A percentile compares a stretch with the other conserved stretches of the same genome.
Conservation (phyloP, 2,329 filamentous ascomycete genomes). For the Celoporthe dispersa region DNA sequence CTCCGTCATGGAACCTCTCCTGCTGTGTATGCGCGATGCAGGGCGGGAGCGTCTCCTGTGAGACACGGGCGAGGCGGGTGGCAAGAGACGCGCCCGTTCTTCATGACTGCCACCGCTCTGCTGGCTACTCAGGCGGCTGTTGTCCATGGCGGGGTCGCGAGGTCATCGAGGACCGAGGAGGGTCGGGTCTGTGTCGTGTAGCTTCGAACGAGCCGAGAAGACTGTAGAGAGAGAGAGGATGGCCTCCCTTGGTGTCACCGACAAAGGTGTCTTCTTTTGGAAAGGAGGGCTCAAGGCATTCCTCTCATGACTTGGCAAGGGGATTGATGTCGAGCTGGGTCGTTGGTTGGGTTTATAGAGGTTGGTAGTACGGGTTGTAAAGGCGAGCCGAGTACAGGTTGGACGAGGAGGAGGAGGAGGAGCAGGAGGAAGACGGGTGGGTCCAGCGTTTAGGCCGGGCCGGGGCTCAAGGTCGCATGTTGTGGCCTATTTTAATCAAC, state of each 20-base stretch:
- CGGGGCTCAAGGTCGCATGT: not conserved
- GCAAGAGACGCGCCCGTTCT: conserved; percentile 16
- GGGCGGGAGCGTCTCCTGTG: conserved; percentile 28
- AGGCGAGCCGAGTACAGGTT: not conserved
- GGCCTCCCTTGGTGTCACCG: not conserved
- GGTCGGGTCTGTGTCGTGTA: not conserved
- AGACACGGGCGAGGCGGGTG: conserved; percentile 24
- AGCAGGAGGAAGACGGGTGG: not conserved
- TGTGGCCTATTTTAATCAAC: conserved; percentile 10
- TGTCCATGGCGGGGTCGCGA: conserved; percentile 3
- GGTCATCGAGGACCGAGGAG: not conserved
- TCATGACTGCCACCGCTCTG: conserved; percentile 17
- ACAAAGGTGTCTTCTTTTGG: not conserved
- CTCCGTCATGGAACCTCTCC: conserved; percentile 25
- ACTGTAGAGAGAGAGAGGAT: not conserved
- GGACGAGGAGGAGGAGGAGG: not conserved
- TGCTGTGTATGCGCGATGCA: conserved; percentile 28
- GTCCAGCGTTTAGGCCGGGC: not conserved
- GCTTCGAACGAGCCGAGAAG: not conserved
- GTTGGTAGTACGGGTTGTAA: not conserved
- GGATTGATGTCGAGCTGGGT: not conserved
- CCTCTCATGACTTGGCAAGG: not conserved
- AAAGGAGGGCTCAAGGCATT: not conserved
- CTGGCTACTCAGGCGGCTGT: conserved; percentile 4
- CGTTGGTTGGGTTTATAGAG: not conserved